Conservation (phyloP, 2,329 filamentous ascomycete genomes). For the Chaetomium olivaceum region DNA sequence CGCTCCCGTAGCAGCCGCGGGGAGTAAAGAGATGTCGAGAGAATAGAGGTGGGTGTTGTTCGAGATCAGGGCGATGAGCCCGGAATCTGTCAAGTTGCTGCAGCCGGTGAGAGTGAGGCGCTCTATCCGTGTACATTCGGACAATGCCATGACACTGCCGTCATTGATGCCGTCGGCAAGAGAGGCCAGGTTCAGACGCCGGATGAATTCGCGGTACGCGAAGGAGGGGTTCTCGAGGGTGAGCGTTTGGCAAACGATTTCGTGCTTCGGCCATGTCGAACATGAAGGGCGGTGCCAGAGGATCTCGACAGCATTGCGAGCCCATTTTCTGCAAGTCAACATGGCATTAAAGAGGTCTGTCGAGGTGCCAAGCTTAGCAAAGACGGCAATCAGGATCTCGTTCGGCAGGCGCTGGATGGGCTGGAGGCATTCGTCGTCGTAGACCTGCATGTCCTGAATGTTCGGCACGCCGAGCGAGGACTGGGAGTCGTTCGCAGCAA, state of each 20-base stretch:
- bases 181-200: slow-evolving; percentile 83
- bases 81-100: slow-evolving; percentile 77
- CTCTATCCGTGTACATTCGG: slow-evolving; percentile 86
- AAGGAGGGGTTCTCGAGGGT: slow-evolving; percentile 75
- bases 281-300: slow-evolving; percentile 94
- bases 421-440: slow-evolving; percentile 67
- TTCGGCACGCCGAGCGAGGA: slow-evolving; percentile 84
- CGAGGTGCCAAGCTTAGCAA: slow-evolving; percentile 76
- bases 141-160: slow-evolving; percentile 80
- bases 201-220: slow-evolving; percentile 85
- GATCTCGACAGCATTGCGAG: slow-evolving; percentile 85
- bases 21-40: slow-evolving; percentile 75
- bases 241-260: slow-evolving; percentile 78
- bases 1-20: background rate
- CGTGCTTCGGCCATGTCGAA: slow-evolving; percentile 79
- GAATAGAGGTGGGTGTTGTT: slow-evolving; percentile 82
- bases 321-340: slow-evolving; percentile 93
- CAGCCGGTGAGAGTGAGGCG: slow-evolving; percentile 91
- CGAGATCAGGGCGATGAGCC: slow-evolving; percentile 75
- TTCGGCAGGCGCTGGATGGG: slow-evolving; percentile 85
- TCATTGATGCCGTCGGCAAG: slow-evolving; percentile 78
- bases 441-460: slow-evolving; percentile 71
- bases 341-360: slow-evolving; percentile 83
- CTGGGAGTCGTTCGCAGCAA: slow-evolving; percentile 84
- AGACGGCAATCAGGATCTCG: slow-evolving; percentile 92